Evolutionary conservation across 2,329 filamentous ascomycete species (phyloP).

Genomic region (Pleoardoris graminearum): DNA sequence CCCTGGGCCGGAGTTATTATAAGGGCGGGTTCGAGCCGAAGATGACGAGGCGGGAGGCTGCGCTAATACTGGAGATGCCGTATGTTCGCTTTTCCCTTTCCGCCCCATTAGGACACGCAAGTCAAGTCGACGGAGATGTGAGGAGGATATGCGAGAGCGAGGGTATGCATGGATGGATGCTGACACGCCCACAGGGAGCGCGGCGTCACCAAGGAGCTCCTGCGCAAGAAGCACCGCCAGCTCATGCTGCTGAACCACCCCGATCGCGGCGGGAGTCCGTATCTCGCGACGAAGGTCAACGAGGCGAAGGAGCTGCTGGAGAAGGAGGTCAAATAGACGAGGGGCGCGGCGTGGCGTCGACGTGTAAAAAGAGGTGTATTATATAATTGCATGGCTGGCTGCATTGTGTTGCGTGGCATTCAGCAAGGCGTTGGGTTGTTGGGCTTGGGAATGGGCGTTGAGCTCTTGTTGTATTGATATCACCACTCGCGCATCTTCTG

Average conservation of each 20-base stretch:
- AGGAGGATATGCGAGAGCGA: no score
- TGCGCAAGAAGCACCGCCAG: conserved; percentile 92
- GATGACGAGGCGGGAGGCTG: conserved; percentile 91
- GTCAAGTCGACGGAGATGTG: no score
- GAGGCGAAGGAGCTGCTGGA: conserved; percentile 97
- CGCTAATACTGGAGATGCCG: conserved; percentile 88
- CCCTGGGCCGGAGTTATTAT: conserved; percentile 89
- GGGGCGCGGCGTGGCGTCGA: neutral
- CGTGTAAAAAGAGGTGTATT: conserved; percentile 7
- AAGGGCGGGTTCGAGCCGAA: conserved; percentile 97
- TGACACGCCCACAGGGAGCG: conserved; percentile 66
- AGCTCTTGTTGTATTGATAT: conserved; percentile 1
- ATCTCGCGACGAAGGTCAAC: conserved; percentile 96
- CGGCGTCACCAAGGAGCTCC: conserved; percentile 83
- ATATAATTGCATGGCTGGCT: conserved; percentile 10
- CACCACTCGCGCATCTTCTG: conserved; percentile 6
- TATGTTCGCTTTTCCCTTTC: conserved; percentile 52
- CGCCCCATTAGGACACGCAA: no score
- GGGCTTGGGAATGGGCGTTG: neutral
- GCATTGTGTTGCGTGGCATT: conserved; percentile 7
- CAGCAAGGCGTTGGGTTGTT: conserved; percentile 12
- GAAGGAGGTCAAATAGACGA: conserved; percentile 57
- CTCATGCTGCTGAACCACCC: conserved; percentile 98
- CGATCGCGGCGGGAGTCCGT: conserved; percentile 94
- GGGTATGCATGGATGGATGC: no score